These are phyloP conservation scores for Malassezia yamatoensis DNA, from an alignment of 1,284 basidiomycete species.

Conservation along the genomic window DNA sequence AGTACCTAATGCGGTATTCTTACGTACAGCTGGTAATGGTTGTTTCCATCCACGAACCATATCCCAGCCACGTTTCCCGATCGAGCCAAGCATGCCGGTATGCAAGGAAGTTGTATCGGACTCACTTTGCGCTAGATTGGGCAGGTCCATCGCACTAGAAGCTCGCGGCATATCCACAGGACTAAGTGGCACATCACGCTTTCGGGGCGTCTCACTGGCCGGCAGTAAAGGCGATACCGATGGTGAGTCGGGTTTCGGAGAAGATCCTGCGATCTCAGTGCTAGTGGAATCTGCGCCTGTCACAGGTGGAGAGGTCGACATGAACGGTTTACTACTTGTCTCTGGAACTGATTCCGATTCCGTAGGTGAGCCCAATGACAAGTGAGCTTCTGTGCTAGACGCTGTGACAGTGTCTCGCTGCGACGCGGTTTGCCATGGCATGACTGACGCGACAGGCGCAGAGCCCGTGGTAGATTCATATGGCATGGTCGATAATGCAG, in stretches of 20 bases:
- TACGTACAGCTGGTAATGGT: not conserved
- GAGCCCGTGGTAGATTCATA: not conserved
- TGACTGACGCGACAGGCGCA: not conserved
- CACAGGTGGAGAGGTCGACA: no score
- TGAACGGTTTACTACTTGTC: no score
- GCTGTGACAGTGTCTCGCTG: no score
- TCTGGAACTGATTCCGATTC: no score
- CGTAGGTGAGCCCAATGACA: no score
- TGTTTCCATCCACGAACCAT: conserved; percentile 11
- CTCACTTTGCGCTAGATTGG: not conserved
- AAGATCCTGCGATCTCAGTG: no score
- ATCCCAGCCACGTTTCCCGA: conserved; percentile 12
- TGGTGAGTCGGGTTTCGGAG: no score
- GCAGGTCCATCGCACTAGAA: conserved; percentile 1
- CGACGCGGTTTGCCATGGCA: not conserved
- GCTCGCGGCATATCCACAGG: not conserved
- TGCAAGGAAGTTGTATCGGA: not conserved
- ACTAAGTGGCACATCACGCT: no score
- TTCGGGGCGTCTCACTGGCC: no score
- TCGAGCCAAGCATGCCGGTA: conserved; percentile 4
- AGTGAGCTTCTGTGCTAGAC: no score
- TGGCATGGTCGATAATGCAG: not conserved
- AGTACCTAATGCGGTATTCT: not conserved
- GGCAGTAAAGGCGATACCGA: no score
- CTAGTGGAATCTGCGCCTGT: no score